phyloP scores from a whole-genome alignment of 768 basidiomycete species.

The Paxillus rubicundulus region DNA sequence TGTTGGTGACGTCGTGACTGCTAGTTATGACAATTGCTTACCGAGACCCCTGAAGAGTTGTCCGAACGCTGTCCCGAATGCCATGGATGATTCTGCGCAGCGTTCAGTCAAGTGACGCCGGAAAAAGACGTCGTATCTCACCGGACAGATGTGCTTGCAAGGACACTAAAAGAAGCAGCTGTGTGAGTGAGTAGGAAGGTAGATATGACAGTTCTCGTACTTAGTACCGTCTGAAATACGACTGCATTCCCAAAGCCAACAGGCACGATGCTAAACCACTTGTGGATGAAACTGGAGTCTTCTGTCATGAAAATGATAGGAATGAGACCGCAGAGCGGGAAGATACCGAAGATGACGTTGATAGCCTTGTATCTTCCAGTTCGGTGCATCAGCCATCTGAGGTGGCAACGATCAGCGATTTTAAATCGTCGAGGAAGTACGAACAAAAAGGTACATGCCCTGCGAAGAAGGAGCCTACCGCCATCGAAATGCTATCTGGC shows the following conservation, averaged over 20 bases:
- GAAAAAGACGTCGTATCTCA: neutral
- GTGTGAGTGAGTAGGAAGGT: neutral
- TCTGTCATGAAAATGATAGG: constrained; percentile 9
- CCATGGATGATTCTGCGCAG: constrained; percentile 2
- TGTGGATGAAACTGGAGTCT: constrained; percentile 2
- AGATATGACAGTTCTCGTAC: neutral
- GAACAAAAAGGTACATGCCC: constrained; percentile 1
- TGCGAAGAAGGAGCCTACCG: constrained; percentile 8
- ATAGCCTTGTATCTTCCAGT: constrained; percentile 12
- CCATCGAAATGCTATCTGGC: constrained; percentile 13
- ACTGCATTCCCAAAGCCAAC: constrained; percentile 16
- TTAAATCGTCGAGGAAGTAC: neutral
- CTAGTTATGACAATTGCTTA: neutral
- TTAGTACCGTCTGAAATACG: constrained; percentile 10
- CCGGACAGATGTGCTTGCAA: constrained; percentile 11
- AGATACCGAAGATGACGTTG: constrained; percentile 9
- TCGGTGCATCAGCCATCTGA: constrained; percentile 8
- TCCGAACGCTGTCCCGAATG: constrained; percentile 20
- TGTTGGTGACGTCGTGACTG: neutral
- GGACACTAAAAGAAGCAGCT: constrained; percentile 4
- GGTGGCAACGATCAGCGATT: neutral
- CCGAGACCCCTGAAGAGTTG: constrained; percentile 23
- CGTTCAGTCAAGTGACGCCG: neutral
- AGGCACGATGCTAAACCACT: constrained; percentile 17
- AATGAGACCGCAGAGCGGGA: constrained; percentile 11